Base-by-base conservation (phyloP, 306 rosid genomes). In the Prunus dulcis region DNA sequence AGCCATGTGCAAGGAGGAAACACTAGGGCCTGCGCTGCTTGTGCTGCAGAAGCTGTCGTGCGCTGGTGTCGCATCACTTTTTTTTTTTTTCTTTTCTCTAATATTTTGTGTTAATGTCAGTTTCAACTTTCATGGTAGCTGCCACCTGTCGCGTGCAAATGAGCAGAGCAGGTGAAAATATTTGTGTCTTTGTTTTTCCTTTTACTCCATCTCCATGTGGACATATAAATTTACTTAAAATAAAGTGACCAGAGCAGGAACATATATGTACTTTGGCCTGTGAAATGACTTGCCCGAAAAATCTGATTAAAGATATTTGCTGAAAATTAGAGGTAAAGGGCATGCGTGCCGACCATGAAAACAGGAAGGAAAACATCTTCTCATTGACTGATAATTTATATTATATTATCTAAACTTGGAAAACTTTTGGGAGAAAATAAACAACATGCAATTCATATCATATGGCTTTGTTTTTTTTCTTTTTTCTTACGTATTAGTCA, bases 261-360 rank as follows among this genome's bases (percentile, higher is more conserved):
- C 9, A 4, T 32, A 4, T 0, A 30, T 2, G n/a, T 56, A n/a
- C 28, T 20, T 20, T 52, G 20, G 9, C 57, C 22, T 51, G 8
- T 51, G 2, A 60, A 27, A 17, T 60, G 65, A 60, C 65, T 11
- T 5, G 65, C 38, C 65, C 65, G 27, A 25, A 5, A 30, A 8
- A 63, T 14, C 12, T 30, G 22, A 17, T 18, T 2, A 14, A 30
- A 30, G 30, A 63, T 25, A 22, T 30, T 63, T 30, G 46, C 18
- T 14, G 67, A 63, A 32, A 63, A 30, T 17, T 10, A 22, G 63
- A 41, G 43, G 49, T 19, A 3, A 32, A 7, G 14, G 14, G 25
- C 17, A 51, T 28, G 50, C 30, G 20, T 71, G 75, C 63, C 75
- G 49, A 52, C 75, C 32, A 32, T 71, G 30, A 71, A 30, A 52